A percentile compares a stretch with the other conserved stretches of the same genome.
Evolutionary conservation across 2,329 filamentous ascomycete genomes (phyloP).

Genomic region (Diaporthe caulivora): DNA sequence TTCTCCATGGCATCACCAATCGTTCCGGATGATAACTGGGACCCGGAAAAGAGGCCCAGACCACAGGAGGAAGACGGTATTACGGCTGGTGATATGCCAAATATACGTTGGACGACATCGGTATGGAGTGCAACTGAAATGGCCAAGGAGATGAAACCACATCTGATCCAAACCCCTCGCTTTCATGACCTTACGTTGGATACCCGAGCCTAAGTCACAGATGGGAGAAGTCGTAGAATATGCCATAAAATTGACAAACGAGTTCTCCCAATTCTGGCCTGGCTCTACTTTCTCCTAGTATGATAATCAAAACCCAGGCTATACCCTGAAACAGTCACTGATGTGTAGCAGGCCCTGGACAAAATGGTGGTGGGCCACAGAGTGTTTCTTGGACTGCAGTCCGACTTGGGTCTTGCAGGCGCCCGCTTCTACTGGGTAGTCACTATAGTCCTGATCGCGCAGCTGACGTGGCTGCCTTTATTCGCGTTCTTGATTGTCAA

Average conservation of each 20-base stretch:
- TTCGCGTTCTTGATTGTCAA: slow-evolving; percentile 71
- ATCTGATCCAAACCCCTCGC: background rate
- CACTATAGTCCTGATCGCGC: slow-evolving; percentile 69
- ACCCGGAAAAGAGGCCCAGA: background rate
- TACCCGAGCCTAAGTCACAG: background rate
- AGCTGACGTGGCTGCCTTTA: slow-evolving; percentile 72
- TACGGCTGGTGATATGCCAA: background rate
- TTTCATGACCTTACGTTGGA: background rate
- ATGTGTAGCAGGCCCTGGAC: slow-evolving; percentile 61
- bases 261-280: slow-evolving; percentile 67
- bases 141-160: background rate
- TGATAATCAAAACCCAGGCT: background rate
- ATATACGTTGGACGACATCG: slow-evolving; percentile 2
- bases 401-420: slow-evolving; percentile 63
- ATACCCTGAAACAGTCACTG: background rate
- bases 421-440: slow-evolving; percentile 69
- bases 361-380: slow-evolving; percentile 69
- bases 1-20: background rate
- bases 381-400: slow-evolving; percentile 66
- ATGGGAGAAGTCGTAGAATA: slow-evolving; percentile 5
- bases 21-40: background rate
- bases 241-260: slow-evolving; percentile 69
- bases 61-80: background rate
- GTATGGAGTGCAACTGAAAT: background rate
- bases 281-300: slow-evolving; percentile 69